Base-by-base conservation (phyloP, 1,139 yeast species). In the Pneumocystis carinii region DNA sequence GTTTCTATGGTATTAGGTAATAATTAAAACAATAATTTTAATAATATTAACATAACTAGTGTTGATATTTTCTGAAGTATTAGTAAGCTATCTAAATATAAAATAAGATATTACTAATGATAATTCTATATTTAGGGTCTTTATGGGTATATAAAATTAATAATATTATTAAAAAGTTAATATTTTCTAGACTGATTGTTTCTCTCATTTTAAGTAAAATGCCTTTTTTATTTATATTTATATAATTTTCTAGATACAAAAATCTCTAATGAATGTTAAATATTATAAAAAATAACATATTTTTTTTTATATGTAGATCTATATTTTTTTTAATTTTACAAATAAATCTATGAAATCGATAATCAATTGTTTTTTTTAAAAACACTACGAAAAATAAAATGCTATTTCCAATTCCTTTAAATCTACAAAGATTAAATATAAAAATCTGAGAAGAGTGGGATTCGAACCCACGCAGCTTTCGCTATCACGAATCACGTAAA, bases 1-100 rank as follows among this genome's bases (percentile, higher is more conserved):
- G 98, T 92, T 67, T 97, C 97, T 73, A 92, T 92, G 87, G 90
- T 90, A 48, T 48, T 48, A 48, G 55, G 55, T 48, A 48, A 48
- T 24, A 24, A 48, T 48, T 48, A 24, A 8, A 48, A 48, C 27
- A 24, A 24, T 48, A 48, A 24, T 24, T 48, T 3, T 48, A 10
- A 24, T 12, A 24, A 41, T 17, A 41, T 41, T n/a, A 24, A 48
- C 32, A 48, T 48, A 10, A 17, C 55, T 2, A 48, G 55, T 48
- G 27, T 48, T 48, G 24, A 48, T 48, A 48, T 48, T 48, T 24
- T 48, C 55, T 8, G 55, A 48, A 48, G 55, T 48, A 48, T 24
- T 48, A 14, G 55, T 48, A 24, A 48, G 55, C 27, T 48, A 24
- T 24, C n/a, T 7, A 48, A 12, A 48, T 48, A 48, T 48, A 48